Conservation (phyloP, 441 rosid genomes). For the Populus hybrid region DNA sequence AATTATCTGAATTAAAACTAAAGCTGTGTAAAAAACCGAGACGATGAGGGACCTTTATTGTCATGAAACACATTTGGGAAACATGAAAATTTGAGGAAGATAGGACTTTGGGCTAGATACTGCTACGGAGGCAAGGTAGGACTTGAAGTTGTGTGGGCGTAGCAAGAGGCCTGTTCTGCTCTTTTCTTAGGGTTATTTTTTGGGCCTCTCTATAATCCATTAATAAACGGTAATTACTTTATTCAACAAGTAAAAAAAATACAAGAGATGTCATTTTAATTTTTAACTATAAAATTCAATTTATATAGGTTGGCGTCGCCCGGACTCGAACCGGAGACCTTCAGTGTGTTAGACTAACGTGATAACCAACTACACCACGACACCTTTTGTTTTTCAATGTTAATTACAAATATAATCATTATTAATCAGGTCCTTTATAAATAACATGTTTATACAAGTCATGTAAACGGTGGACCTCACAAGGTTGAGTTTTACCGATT, state of each 20-base stretch:
- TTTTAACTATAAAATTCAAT: background rate
- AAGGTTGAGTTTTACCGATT: background rate
- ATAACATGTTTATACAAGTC: background rate
- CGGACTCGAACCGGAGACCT: constrained; percentile 92
- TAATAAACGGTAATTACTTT: background rate
- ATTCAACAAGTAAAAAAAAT: too few species aligned
- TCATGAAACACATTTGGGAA: background rate
- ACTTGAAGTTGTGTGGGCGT: too few species aligned
- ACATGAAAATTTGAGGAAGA: background rate
- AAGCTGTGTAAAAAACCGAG: background rate
- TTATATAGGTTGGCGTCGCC: constrained; percentile 55
- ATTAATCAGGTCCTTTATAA: too few species aligned
- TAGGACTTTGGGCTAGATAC: background rate
- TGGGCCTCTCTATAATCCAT: background rate
- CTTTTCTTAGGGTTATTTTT: too few species aligned
- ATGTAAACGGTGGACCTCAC: background rate
- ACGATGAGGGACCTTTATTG: background rate
- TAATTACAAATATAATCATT: fast-evolving
- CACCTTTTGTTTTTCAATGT: constrained; percentile 4
- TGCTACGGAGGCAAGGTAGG: too few species aligned
- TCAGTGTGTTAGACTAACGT: constrained; percentile 99
- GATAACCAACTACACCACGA: constrained; percentile 99
- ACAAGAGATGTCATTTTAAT: background rate
- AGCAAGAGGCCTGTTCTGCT: too few species aligned
- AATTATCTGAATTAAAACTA: background rate